phyloP scores from a whole-genome alignment of 2,329 filamentous ascomycete genomes.

The Neofusicoccum cordaticola region DNA sequence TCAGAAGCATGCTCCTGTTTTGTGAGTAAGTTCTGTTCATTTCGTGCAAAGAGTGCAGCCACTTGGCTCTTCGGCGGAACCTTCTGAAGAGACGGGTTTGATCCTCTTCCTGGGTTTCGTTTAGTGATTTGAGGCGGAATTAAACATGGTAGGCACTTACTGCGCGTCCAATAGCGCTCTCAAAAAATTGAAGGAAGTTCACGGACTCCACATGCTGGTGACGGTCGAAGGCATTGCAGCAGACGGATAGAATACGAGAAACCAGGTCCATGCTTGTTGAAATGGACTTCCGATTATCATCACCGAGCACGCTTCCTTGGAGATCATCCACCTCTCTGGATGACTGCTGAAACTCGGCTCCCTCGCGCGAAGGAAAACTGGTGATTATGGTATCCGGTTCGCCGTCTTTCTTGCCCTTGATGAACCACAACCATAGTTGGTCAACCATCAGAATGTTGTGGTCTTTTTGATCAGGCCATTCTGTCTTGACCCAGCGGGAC shows the following conservation, averaged over 20 bases:
- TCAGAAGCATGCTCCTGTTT: slow-evolving; percentile 43
- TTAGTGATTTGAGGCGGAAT: neutral
- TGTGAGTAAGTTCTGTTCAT: neutral
- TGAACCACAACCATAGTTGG: slow-evolving; percentile 65
- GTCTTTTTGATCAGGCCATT: slow-evolving; percentile 31
- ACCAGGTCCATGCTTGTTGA: slow-evolving; percentile 16
- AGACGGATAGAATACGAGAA: slow-evolving; percentile 19
- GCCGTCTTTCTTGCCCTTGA: slow-evolving; percentile 34
- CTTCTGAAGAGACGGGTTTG: slow-evolving; percentile 59
- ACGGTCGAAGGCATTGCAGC: slow-evolving; percentile 60
- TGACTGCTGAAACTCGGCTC: neutral
- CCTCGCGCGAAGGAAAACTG: slow-evolving; percentile 10
- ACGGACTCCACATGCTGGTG: slow-evolving; percentile 46
- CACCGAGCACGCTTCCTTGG: slow-evolving; percentile 6
- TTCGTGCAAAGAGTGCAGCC: neutral
- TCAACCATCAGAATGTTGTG: slow-evolving; percentile 67
- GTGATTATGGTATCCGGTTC: slow-evolving; percentile 4
- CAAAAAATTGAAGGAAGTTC: slow-evolving; percentile 61
- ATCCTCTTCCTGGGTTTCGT: neutral
- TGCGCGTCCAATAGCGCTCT: slow-evolving; percentile 51
- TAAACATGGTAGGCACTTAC: slow-evolving; percentile 41
- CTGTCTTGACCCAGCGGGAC: neutral
- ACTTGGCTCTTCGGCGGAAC: slow-evolving; percentile 16
- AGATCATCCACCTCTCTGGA: slow-evolving; percentile 16
- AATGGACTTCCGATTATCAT: slow-evolving; percentile 4